Evolutionary conservation across 768 basidiomycete genomes (phyloP).

Genomic region (Tricholomella constricta): DNA sequence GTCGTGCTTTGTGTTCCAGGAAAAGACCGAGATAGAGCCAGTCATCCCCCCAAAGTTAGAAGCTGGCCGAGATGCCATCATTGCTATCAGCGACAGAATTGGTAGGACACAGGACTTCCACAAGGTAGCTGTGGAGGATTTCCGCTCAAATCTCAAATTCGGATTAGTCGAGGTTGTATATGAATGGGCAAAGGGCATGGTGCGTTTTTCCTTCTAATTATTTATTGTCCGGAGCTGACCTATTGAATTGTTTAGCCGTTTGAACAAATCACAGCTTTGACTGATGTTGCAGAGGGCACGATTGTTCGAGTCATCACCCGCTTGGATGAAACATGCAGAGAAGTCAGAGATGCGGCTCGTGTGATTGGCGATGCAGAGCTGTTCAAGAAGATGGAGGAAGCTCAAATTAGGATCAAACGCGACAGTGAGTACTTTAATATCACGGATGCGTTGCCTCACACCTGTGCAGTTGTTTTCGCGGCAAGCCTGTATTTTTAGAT

Average conservation of each 20-base stretch:
- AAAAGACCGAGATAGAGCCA: constrained; percentile 93
- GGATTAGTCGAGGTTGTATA: constrained; percentile 96
- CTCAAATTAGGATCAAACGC: constrained; percentile 90
- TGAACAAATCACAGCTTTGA: constrained; percentile 88
- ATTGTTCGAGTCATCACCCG: constrained; percentile 96
- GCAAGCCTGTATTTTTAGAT: constrained; percentile 82
- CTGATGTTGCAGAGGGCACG: constrained; percentile 95
- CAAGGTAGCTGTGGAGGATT: constrained; percentile 79
- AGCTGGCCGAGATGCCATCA: constrained; percentile 77
- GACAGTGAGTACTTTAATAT: constrained; percentile 70
- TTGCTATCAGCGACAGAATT: constrained; percentile 77
- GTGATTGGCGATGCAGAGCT: constrained; percentile 96
- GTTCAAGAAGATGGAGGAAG: constrained; percentile 98
- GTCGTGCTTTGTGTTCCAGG: constrained; percentile 97
- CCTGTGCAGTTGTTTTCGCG: constrained; percentile 72
- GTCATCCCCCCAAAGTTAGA: constrained; percentile 76
- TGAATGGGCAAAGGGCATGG: constrained; percentile 99
- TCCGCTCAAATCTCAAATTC: constrained; percentile 79
- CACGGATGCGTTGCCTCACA: constrained; percentile 8
- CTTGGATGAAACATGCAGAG: constrained; percentile 94
- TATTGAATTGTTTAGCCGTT: constrained; percentile 67
- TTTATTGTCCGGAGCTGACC: not conserved
- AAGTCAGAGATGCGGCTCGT: constrained; percentile 94
- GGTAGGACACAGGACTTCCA: constrained; percentile 77
- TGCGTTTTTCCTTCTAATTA: constrained; percentile 35